phyloP scores from a whole-genome alignment of 2,329 filamentous ascomycete genomes.

The Grosmannia serpens region DNA sequence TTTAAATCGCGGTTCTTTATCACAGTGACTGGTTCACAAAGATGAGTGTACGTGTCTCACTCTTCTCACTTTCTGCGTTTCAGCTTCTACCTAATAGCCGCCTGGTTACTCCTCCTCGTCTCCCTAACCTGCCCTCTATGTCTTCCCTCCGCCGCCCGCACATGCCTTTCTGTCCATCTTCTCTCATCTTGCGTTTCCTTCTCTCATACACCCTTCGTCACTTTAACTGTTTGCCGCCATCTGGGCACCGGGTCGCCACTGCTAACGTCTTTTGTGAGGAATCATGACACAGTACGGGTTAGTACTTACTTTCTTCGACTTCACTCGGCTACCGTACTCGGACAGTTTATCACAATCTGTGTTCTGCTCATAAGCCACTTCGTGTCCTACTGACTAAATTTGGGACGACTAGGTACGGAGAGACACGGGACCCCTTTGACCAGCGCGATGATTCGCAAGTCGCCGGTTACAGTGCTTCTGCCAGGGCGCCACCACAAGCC shows the following conservation, averaged over 20 bases:
- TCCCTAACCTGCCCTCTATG: background rate
- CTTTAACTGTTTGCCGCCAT: background rate
- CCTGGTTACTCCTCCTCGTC: background rate
- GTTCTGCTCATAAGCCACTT: conserved; percentile 13
- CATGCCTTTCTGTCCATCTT: background rate
- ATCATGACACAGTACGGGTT: conserved; percentile 42
- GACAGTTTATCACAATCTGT: background rate
- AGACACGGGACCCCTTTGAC: conserved; percentile 46
- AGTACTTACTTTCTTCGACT: conserved; percentile 13
- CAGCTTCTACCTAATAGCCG: background rate
- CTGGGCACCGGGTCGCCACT: background rate
- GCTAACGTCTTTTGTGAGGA: conserved; percentile 22
- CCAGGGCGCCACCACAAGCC: conserved; percentile 16
- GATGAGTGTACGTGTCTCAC: conserved; percentile 36
- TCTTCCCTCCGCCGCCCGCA: background rate
- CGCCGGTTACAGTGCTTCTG: conserved; percentile 24
- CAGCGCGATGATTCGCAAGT: conserved; percentile 31
- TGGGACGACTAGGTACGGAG: conserved; percentile 36
- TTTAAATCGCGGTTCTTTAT: background rate
- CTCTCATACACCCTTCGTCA: conserved; percentile 2
- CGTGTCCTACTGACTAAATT: conserved; percentile 13
- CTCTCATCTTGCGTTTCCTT: background rate
- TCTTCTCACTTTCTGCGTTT: background rate
- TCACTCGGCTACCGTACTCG: background rate
- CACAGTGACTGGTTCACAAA: conserved; percentile 14